Evolutionary conservation across 305 asterid species (phyloP), one percentile per base, ranked within the genome.

Genomic region (Solanum chacoense): DNA sequence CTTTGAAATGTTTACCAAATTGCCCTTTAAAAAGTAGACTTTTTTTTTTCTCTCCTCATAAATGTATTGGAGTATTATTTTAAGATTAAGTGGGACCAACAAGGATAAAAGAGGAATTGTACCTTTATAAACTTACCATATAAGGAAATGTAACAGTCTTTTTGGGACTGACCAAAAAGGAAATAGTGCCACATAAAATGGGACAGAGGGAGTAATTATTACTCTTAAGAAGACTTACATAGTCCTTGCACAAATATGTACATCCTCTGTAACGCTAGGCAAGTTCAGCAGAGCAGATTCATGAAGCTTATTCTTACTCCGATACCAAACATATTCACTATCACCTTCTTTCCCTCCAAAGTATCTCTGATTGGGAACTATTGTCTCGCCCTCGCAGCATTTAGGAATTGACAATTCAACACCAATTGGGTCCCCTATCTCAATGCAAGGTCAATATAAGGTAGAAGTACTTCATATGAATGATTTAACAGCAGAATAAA

Each of bases 271-370:
- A 89, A 91, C 87, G 87, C 93, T 87, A 26, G 94, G 89, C 89
- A 94, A 89, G 90, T 95, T 95, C 88, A 90, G 89, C 85, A 93
- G 96, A 88, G 91, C 92, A 92, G 99, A 92, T 88, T 89, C 94
- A 26, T 90, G 90, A 89, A 95, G 96, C 95, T 93, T 96, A 85
- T 91, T 81, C 92, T 93, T 93, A n/a, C 94, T 89, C 90, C 99
- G 94, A 92, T 93, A 96, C 99, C 99, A 98, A 38, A 91, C 92
- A 90, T 94, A 98, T 91, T 95, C 93, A 85, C 99, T 97, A 90
- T 76, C 92, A 89, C 98, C 99, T 93, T 98, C 99, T 90, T 84
- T 91, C 73, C 99, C 99, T 88, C 99, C 99, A 86, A 96, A 96
- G 88, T 98, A 96, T 88, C 89, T 94, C 89, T 93, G 91, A 87